phyloP scores from a whole-genome alignment of 148 eudicot species.

The Amaranthus cruentus region DNA sequence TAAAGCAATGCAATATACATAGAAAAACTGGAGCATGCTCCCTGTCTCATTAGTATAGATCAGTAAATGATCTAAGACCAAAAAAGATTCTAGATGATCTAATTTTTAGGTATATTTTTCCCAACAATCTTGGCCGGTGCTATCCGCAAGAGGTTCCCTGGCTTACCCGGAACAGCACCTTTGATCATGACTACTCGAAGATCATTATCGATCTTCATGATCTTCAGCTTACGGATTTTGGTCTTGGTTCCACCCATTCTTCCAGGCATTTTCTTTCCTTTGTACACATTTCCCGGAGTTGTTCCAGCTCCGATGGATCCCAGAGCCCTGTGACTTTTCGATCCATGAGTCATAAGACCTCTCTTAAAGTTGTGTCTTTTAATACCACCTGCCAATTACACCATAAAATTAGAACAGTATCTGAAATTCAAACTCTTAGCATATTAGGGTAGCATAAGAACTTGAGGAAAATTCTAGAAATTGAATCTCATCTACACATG shows the following conservation, averaged over 20 bases:
- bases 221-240: conserved; percentile 78
- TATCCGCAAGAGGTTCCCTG: conserved; percentile 86
- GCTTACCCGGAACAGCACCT: conserved; percentile 97
- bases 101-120: conserved; percentile 76
- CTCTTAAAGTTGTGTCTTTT: conserved; percentile 93
- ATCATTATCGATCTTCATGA: conserved; percentile 81
- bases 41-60: conserved; percentile 11
- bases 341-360: conserved; percentile 95
- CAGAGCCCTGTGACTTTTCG: conserved; percentile 84
- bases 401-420: background rate
- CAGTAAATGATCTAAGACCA: conserved; percentile 9
- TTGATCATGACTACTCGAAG: conserved; percentile 80
- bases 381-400: conserved; percentile 68
- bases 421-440: background rate
- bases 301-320: conserved; percentile 99
- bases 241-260: conserved; percentile 91
- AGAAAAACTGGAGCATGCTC: conserved; percentile 19
- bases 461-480: background rate
- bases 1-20: conserved; percentile 14
- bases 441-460: background rate
- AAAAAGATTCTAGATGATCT: conserved; percentile 18
- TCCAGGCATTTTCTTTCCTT: conserved; percentile 98
- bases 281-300: conserved; percentile 88
- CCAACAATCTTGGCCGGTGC: conserved; percentile 97
- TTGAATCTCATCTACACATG: background rate